Evolutionary conservation across 805 yeast species (phyloP), one percentile per base, ranked within the genome.

Genomic region (Schwanniomyces yamadae): DNA sequence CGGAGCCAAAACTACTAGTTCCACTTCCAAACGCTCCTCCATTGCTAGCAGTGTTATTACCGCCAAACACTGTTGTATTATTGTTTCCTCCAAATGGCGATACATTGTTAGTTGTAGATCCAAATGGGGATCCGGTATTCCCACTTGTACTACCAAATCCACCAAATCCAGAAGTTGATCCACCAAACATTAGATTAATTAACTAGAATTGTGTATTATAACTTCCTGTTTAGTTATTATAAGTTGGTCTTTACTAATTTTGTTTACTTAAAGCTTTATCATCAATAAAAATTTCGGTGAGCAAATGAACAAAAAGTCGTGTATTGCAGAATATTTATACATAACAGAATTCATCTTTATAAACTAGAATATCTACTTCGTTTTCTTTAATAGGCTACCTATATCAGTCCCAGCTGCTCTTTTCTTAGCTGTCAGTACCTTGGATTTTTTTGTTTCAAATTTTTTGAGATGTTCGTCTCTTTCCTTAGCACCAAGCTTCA

Each of bases 391-490:
- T 35, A 44, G 26, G 34, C n/a, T 30, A 28, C 31, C 37, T 6
- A 33, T 28, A 7, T 32, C 32, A 21, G 14, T 20, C 9, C 23
- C 27, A 19, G 20, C 20, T n/a, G 29, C 20, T 21, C 36, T 41
- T 15, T 25, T 27, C 6, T 20, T 21, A 7, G 26, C 29, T 36
- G 48, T 46, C 35, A 46, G 46, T 59, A 58, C 33, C 55, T 66
- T 46, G 55, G 58, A 50, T 5, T 50, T 45, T 37, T 82, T 83
- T 44, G 67, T 77, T 41, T 80, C 84, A 41, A 71, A 80, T 55
- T 85, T 84, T 28, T 71, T 73, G 46, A 75, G 58, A 39, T 84
- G 88, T 42, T 80, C 88, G 12, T 71, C 73, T 40, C 98, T 71
- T 42, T 85, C 88, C 34, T 69, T 71, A 3, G 67, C 78, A 1